Conservation (phyloP, 176 grass and related monocot species). For the Triticum timopheevii region DNA sequence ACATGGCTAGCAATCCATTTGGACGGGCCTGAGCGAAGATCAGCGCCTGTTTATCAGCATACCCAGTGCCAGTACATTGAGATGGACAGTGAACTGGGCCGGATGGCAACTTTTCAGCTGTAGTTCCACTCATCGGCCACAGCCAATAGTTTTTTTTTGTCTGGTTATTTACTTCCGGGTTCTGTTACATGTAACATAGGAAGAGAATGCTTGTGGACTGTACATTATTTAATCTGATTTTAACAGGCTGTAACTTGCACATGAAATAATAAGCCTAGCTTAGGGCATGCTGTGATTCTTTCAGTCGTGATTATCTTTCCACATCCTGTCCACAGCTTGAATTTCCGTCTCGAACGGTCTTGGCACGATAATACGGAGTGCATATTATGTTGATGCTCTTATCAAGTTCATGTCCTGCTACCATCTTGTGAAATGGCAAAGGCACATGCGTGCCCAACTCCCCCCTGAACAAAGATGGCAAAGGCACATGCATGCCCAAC, state of each 20-base stretch:
- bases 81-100: neutral
- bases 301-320: neutral
- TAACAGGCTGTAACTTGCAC: constrained; percentile 32
- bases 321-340: neutral
- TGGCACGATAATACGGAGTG: too few relatives aligned
- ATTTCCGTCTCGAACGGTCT: neutral
- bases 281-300: constrained; percentile 32
- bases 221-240: constrained; percentile 37
- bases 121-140: neutral
- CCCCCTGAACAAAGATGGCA: constrained; percentile 23
- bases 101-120: constrained; percentile 15
- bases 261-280: constrained; percentile 24
- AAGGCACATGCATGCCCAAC: constrained; percentile 32
- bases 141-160: neutral
- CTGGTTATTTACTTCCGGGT: constrained; percentile 6
- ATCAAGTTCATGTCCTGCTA: neutral
- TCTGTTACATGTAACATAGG: constrained; percentile 37
- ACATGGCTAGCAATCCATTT: neutral
- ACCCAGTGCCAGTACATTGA: neutral
- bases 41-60: neutral
- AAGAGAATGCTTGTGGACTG: constrained; percentile 33
- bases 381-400: neutral
- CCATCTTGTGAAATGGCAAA: constrained; percentile 13
- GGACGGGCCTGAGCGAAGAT: constrained; percentile 8
- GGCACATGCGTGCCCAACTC: constrained; percentile 30